Conservation (phyloP, 1,139 yeast genomes). For the Diutina sp. region DNA sequence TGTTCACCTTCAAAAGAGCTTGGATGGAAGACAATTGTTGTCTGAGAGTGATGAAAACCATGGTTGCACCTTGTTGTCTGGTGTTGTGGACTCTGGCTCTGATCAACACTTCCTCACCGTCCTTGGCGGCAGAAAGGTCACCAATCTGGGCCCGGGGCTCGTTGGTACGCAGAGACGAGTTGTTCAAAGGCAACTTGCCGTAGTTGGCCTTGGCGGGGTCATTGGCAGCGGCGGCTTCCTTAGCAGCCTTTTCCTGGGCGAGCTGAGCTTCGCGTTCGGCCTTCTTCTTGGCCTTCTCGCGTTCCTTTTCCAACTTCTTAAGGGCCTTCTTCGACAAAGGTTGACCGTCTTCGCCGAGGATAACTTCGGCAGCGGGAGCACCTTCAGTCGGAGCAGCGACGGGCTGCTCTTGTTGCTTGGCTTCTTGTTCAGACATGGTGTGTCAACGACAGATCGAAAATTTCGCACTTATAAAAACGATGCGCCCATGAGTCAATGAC, state of each 20-base stretch:
- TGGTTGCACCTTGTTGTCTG: constrained; percentile 92
- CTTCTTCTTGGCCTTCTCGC: constrained; percentile 85
- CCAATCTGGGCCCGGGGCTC: constrained; percentile 42
- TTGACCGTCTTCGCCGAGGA: constrained; percentile 73
- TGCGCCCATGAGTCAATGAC: background rate
- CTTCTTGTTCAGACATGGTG: constrained; percentile 1
- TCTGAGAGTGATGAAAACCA: constrained; percentile 83
- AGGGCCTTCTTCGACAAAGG: constrained; percentile 93
- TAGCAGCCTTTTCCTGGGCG: constrained; percentile 78
- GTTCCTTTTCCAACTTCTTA: constrained; percentile 87
- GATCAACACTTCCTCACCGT: constrained; percentile 68
- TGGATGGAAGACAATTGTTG: constrained; percentile 90
- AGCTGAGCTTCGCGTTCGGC: constrained; percentile 86
- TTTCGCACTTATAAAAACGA: background rate
- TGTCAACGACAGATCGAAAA: background rate
- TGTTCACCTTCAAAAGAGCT: constrained; percentile 41
- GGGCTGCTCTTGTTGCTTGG: background rate
- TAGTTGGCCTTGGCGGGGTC: constrained; percentile 82
- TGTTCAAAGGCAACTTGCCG: constrained; percentile 82
- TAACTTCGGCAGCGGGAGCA: constrained; percentile 16
- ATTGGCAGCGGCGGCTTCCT: constrained; percentile 57
- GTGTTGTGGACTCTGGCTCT: constrained; percentile 91
- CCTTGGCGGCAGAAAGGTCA: constrained; percentile 48
- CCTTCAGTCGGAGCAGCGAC: background rate
- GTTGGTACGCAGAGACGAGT: constrained; percentile 58